Evolutionary conservation across 306 rosid species (phyloP).

Genomic region (Comarum palustre): DNA sequence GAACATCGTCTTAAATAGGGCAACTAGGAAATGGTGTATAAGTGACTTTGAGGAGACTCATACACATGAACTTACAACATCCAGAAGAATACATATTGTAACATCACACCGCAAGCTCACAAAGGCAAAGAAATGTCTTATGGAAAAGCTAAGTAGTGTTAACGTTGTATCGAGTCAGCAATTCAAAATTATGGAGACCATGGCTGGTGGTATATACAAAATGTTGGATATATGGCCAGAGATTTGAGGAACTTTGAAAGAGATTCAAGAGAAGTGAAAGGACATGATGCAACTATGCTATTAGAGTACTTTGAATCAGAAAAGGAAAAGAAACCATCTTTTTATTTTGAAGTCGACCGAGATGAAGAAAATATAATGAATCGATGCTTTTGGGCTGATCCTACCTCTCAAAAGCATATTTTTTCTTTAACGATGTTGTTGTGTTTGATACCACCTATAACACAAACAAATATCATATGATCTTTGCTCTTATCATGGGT

Average conservation of each 20-base stretch:
- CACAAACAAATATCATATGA: too few relatives aligned
- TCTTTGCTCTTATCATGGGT: background rate
- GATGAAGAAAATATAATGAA: background rate
- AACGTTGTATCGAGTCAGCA: background rate
- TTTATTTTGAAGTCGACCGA: background rate
- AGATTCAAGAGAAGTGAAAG: background rate
- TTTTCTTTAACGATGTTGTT: background rate
- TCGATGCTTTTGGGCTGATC: background rate
- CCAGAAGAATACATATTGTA: background rate
- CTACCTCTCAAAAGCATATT: background rate
- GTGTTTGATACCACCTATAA: background rate
- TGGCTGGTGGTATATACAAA: background rate
- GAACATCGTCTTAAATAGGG: too few relatives aligned
- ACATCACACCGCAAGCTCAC: background rate
- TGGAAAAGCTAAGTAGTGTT: background rate
- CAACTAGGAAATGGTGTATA: too few relatives aligned
- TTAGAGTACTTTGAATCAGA: too few relatives aligned
- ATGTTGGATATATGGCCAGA: background rate
- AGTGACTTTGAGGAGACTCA: too few relatives aligned
- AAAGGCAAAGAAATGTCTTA: background rate
- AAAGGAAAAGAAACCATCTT: too few relatives aligned
- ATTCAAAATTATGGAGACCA: background rate
- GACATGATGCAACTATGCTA: too few relatives aligned
- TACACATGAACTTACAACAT: too few relatives aligned
- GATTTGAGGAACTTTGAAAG: constrained; percentile 10